A percentile compares a stretch with the other conserved stretches of the same genome.
Evolutionary conservation across 1,284 basidiomycete genomes (phyloP).

Genomic region (Cutaneotrichosporon cyanovorans): DNA sequence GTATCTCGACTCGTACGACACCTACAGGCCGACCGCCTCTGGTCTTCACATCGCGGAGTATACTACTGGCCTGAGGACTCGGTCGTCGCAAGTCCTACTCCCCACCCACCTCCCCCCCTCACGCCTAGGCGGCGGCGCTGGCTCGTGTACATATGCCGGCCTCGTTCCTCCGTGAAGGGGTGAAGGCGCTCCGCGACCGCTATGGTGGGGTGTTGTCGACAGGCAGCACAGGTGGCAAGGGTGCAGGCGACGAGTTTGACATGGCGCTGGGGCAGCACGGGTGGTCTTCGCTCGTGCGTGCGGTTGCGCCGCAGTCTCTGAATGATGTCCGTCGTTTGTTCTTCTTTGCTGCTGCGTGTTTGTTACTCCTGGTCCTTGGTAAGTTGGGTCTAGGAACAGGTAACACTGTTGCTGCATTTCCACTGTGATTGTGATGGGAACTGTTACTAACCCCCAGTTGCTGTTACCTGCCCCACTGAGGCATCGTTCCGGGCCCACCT

Average conservation of each 20-base stretch:
- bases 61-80: no score
- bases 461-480: slow-evolving; percentile 87
- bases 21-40: no score
- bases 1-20: no score
- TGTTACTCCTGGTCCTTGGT: slow-evolving; percentile 32
- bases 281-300: slow-evolving; percentile 1
- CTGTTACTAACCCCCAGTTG: slow-evolving; percentile 54
- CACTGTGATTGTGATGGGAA: neutral
- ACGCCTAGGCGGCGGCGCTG: neutral
- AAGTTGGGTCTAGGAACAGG: slow-evolving; percentile 8
- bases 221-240: neutral
- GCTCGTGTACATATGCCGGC: slow-evolving; percentile 18
- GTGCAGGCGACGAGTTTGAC: slow-evolving; percentile 3
- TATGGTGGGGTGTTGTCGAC: slow-evolving; percentile 7
- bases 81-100: no score
- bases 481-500: slow-evolving; percentile 86
- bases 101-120: no score
- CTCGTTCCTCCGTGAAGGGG: slow-evolving; percentile 15
- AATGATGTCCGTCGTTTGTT: slow-evolving; percentile 27
- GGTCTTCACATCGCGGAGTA: no score
- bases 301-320: slow-evolving; percentile 4
- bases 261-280: slow-evolving; percentile 2
- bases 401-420: no score
- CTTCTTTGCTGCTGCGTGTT: slow-evolving; percentile 31
- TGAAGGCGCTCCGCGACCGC: slow-evolving; percentile 17